Conservation (phyloP, 805 yeast species). For the Cyberlindnera bimundalis region DNA sequence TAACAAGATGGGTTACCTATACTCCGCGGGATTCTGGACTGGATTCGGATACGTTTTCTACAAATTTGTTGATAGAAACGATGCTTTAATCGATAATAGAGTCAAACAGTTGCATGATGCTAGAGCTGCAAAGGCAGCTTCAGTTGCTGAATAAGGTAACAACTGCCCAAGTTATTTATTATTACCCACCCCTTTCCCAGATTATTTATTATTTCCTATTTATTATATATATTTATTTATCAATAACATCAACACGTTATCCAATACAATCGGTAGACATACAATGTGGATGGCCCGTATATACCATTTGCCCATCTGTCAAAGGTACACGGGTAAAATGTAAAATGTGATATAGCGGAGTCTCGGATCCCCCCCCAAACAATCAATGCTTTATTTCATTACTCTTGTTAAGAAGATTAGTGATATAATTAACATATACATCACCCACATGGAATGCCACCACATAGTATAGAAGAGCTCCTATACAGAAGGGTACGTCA, state of each 20-base stretch:
- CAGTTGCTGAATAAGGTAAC: slow-evolving; percentile 2
- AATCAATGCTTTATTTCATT: no score
- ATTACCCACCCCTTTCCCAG: neutral
- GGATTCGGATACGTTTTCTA: slow-evolving; percentile 40
- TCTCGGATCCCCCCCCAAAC: no score
- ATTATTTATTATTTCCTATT: neutral
- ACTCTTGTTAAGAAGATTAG: no score
- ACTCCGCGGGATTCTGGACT: slow-evolving; percentile 43
- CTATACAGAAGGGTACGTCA: slow-evolving; percentile 28
- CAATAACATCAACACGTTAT: no score
- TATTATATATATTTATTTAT: slow-evolving; percentile 1
- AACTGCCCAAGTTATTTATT: neutral
- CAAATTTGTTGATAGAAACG: slow-evolving; percentile 37
- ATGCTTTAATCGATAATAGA: slow-evolving; percentile 36
- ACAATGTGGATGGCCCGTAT: no score
- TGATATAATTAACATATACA: no score
- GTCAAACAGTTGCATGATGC: slow-evolving; percentile 35
- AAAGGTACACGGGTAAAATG: neutral
- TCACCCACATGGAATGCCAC: slow-evolving; percentile 19
- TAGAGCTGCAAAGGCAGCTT: slow-evolving; percentile 30
- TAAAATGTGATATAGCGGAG: no score
- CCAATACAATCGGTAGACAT: no score
- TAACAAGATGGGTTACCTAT: slow-evolving; percentile 39
- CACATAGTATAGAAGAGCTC: slow-evolving; percentile 46
- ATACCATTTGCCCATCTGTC: neutral